A percentile compares a stretch with the other conserved stretches of the same genome.
Conservation (phyloP, 257 asterid species). For the Nicotiana noctiflora region DNA sequence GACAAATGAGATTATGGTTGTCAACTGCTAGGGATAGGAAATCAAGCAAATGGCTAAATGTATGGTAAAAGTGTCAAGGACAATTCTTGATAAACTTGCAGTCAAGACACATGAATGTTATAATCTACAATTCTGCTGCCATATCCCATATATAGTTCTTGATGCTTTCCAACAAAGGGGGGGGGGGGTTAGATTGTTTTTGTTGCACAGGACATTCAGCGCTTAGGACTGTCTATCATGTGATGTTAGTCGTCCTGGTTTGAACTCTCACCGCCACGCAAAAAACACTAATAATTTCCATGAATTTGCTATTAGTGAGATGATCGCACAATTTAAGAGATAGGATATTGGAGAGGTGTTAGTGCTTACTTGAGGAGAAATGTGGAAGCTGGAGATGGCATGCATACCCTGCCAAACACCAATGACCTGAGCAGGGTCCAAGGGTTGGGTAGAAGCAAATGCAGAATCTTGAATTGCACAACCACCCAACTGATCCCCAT, state of each 20-base stretch:
- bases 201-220: neutral
- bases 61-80: neutral
- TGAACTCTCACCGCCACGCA: neutral
- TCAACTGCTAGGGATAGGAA: neutral
- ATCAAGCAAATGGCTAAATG: neutral
- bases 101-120: neutral
- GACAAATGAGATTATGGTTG: neutral
- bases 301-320: neutral
- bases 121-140: neutral
- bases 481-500: conserved; percentile 97
- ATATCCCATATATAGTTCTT: neutral
- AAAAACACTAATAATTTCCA: neutral
- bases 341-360: neutral
- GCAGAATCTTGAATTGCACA: conserved; percentile 84
- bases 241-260: neutral
- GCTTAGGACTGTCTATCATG: neutral
- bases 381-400: conserved; percentile 33
- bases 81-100: neutral
- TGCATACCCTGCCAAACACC: conserved; percentile 57
- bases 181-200: neutral
- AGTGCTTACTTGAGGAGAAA: conserved; percentile 24
- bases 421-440: conserved; percentile 33
- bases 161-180: neutral
- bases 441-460: conserved; percentile 69
- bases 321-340: neutral